These are phyloP conservation scores for Daedalea quercina DNA, from an alignment of 768 basidiomycete genomes.

Conservation along the genomic window DNA sequence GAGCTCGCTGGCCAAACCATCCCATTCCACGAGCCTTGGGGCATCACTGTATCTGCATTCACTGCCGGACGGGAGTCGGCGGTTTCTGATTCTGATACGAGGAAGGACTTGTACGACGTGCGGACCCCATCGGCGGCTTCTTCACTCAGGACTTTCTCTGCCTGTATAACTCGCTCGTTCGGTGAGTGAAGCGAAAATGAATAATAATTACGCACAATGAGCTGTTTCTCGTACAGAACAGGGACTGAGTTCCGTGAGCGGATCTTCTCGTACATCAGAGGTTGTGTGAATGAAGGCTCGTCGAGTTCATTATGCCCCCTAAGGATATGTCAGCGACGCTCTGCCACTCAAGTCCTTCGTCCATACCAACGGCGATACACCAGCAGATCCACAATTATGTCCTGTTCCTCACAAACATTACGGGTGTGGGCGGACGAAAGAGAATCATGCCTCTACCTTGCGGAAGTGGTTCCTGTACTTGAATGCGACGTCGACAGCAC, in stretches of 20 bases:
- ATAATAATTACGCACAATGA: constrained; percentile 45
- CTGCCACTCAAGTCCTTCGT: background rate
- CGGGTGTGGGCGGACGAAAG: background rate
- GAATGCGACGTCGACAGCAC: constrained; percentile 85
- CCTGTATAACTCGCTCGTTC: constrained; percentile 10
- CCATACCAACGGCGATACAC: constrained; percentile 79
- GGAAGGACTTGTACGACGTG: constrained; percentile 47
- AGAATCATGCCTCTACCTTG: constrained; percentile 36
- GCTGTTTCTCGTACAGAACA: constrained; percentile 71
- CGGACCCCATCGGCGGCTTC: constrained; percentile 46
- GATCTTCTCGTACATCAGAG: constrained; percentile 89
- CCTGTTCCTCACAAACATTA: constrained; percentile 32
- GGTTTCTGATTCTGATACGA: constrained; percentile 54
- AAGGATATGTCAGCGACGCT: background rate
- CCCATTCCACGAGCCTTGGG: constrained; percentile 59
- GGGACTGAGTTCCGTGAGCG: constrained; percentile 71
- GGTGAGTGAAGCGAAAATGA: background rate
- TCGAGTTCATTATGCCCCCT: constrained; percentile 90
- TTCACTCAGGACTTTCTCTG: constrained; percentile 46
- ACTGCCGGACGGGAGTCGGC: constrained; percentile 43
- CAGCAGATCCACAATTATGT: constrained; percentile 83
- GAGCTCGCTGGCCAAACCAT: constrained; percentile 53
- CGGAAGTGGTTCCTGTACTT: constrained; percentile 82
- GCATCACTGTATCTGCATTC: constrained; percentile 44
- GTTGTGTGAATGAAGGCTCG: constrained; percentile 81